phyloP scores from a whole-genome alignment of 768 basidiomycete species.

The Mycena venus region DNA sequence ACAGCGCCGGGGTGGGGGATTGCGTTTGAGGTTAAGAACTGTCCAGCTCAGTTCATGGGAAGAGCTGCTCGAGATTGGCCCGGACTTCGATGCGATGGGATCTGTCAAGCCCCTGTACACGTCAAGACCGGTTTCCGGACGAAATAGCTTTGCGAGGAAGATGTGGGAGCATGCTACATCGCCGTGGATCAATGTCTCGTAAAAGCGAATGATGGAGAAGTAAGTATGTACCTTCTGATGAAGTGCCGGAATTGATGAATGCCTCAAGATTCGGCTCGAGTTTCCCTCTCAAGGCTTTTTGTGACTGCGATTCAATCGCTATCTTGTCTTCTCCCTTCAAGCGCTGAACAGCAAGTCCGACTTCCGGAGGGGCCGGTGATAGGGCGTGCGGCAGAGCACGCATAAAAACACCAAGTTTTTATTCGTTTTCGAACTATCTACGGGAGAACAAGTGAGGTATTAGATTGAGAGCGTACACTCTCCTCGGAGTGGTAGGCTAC shows the following conservation, averaged over 20 bases:
- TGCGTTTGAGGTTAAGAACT: not conserved
- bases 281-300: slow-evolving; percentile 6
- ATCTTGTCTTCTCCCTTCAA: slow-evolving; percentile 6
- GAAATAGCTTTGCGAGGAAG: slow-evolving; percentile 20
- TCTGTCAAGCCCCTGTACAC: slow-evolving; percentile 4
- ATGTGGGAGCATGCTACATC: slow-evolving; percentile 25
- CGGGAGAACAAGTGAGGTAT: too few species aligned
- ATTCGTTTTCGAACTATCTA: too few species aligned
- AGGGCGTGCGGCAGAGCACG: too few species aligned
- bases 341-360: not conserved
- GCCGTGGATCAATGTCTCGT: not conserved
- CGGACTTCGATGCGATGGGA: not conserved
- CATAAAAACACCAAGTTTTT: too few species aligned
- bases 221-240: not conserved
- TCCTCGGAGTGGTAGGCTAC: too few species aligned
- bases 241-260: slow-evolving; percentile 27
- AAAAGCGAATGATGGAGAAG: not conserved
- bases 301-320: slow-evolving; percentile 3
- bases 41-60: slow-evolving; percentile 22
- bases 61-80: not conserved
- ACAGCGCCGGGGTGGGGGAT: slow-evolving; percentile 1
- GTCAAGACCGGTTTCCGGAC: slow-evolving; percentile 23
- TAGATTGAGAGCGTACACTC: too few species aligned
- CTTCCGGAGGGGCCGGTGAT: not conserved
- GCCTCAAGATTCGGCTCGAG: slow-evolving; percentile 21